A percentile compares a stretch with the other conserved stretches of the same genome.
Conservation (phyloP, 2,329 filamentous ascomycete species). For the Teratosphaeria viscida region DNA sequence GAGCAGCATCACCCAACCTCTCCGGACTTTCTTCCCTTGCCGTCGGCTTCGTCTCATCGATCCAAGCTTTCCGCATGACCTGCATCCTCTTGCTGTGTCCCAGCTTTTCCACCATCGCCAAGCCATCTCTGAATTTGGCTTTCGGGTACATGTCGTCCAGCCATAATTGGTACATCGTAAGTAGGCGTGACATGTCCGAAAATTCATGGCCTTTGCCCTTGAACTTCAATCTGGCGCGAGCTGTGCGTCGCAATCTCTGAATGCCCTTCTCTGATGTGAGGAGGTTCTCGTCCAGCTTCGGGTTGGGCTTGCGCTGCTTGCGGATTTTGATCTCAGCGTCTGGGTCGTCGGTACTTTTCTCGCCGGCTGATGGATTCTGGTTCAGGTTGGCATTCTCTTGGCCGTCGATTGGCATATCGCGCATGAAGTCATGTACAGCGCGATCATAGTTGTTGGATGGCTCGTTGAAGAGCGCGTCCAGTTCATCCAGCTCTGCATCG, state of each 20-base stretch:
- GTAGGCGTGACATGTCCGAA: constrained; percentile 66
- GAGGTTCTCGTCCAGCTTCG: constrained; percentile 80
- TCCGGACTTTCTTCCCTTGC: constrained; percentile 11
- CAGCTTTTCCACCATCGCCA: constrained; percentile 83
- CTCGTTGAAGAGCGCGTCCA: constrained; percentile 53
- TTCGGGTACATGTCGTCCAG: constrained; percentile 92
- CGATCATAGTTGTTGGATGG: constrained; percentile 52
- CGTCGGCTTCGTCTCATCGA: constrained; percentile 59
- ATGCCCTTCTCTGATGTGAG: constrained; percentile 81
- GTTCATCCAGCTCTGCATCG: constrained; percentile 31
- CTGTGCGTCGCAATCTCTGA: constrained; percentile 63
- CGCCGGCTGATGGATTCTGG: background rate
- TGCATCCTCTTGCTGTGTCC: constrained; percentile 76
- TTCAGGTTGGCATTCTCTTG: constrained; percentile 17
- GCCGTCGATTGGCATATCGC: constrained; percentile 34
- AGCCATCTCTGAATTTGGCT: constrained; percentile 82
- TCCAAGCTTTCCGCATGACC: constrained; percentile 68
- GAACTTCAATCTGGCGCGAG: constrained; percentile 60
- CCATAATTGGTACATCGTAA: constrained; percentile 93
- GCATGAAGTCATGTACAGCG: constrained; percentile 42
- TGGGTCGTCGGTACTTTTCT: constrained; percentile 47
- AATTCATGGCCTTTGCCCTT: constrained; percentile 97
- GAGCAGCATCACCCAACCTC: constrained; percentile 8
- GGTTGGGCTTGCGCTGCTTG: constrained; percentile 64
- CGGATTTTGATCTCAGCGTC: constrained; percentile 77